Evolutionary conservation across 768 basidiomycete genomes (phyloP).

Genomic region (Tricholoma hemisulphureum): DNA sequence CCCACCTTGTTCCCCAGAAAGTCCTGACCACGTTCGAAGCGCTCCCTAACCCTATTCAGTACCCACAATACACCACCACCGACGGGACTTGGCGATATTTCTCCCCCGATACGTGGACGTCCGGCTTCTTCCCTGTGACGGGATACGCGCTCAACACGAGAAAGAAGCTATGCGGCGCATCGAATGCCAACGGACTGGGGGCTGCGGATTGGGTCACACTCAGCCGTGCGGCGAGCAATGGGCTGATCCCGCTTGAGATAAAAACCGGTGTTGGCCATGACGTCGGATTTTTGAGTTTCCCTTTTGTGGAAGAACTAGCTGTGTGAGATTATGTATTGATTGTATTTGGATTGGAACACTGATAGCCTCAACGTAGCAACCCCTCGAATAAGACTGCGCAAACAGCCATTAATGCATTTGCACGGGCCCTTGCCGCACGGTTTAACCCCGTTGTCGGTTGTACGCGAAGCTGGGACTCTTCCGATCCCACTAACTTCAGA

Average conservation of each 20-base stretch:
- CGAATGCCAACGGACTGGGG: conserved; percentile 35
- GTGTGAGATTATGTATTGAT: conserved; percentile 39
- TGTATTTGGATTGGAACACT: neutral
- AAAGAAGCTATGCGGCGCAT: conserved; percentile 44
- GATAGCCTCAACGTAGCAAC: conserved; percentile 38
- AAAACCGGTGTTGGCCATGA: conserved; percentile 59
- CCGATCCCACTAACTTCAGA: conserved; percentile 59
- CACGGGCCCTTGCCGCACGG: conserved; percentile 51
- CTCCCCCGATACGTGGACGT: conserved; percentile 59
- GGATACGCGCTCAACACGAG: conserved; percentile 60
- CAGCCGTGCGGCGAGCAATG: conserved; percentile 50
- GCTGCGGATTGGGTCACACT: conserved; percentile 57
- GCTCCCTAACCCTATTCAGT: conserved; percentile 37
- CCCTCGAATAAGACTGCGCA: conserved; percentile 56
- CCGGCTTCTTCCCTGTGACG: conserved; percentile 64
- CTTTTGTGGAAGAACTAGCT: conserved; percentile 59
- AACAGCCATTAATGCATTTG: conserved; percentile 55
- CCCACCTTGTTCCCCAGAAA: conserved; percentile 56
- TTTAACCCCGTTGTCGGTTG: conserved; percentile 62
- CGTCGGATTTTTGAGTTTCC: conserved; percentile 69
- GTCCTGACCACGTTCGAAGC: conserved; percentile 52
- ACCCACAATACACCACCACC: conserved; percentile 46
- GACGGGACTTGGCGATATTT: conserved; percentile 55
- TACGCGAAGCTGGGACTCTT: conserved; percentile 65
- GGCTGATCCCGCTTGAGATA: conserved; percentile 48